phyloP scores from a whole-genome alignment of 2,329 filamentous ascomycete species.

The Scytalidium lignicola region DNA sequence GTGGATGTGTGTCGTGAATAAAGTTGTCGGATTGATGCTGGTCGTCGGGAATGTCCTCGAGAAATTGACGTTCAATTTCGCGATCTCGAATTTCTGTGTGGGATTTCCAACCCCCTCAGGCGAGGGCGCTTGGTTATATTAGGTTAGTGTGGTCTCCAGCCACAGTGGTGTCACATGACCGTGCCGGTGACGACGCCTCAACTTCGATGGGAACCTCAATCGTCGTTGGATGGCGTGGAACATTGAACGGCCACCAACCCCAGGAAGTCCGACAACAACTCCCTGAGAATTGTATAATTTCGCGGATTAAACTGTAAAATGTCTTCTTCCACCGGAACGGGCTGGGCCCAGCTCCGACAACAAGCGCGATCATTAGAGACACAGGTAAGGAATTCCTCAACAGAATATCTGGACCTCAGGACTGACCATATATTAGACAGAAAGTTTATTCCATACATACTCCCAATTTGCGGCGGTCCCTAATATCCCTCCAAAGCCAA shows the following conservation, averaged over 20 bases:
- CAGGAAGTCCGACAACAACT: neutral
- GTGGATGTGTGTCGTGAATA: conserved; percentile 22
- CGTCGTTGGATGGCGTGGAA: neutral
- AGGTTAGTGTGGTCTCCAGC: neutral
- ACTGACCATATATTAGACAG: conserved; percentile 55
- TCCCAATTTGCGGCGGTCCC: conserved; percentile 82
- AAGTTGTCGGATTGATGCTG: conserved; percentile 17
- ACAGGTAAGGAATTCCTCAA: conserved; percentile 55
- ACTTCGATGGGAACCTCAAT: neutral
- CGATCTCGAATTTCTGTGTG: neutral
- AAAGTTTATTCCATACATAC: conserved; percentile 77
- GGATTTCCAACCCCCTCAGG: neutral
- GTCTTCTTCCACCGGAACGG: conserved; percentile 32
- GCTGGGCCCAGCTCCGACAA: conserved; percentile 93
- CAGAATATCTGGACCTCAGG: neutral
- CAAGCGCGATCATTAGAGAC: conserved; percentile 85
- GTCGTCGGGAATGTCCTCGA: conserved; percentile 12
- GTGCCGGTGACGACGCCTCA: neutral
- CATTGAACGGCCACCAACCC: neutral
- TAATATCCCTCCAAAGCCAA: conserved; percentile 76
- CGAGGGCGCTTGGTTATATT: neutral
- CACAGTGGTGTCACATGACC: neutral
- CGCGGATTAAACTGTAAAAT: conserved; percentile 10
- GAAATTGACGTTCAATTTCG: conserved; percentile 13
- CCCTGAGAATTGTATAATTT: neutral